Evolutionary conservation across 805 yeast genomes (phyloP).

Genomic region (Nakazawaea ernobii): DNA sequence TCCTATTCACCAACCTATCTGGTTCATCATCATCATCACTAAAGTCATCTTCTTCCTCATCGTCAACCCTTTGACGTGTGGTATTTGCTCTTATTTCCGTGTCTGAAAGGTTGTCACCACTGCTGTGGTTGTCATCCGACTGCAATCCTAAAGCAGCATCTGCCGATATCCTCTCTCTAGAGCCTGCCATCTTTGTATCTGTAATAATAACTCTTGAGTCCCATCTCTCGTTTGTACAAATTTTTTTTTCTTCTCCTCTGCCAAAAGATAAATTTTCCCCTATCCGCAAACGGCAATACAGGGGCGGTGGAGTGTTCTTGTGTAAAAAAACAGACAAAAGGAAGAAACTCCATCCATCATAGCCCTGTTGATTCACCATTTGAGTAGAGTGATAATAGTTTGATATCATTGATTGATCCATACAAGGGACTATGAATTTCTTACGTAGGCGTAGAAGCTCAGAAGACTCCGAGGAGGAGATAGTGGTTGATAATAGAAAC

Average conservation of each 20-base stretch:
- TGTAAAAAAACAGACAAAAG: neutral
- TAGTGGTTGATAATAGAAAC: conserved; percentile 11
- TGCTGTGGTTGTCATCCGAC: neutral
- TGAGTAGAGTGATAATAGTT: no score
- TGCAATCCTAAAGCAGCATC: conserved; percentile 10
- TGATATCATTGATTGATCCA: no score
- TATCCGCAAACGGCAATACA: neutral
- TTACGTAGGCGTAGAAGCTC: conserved; percentile 7
- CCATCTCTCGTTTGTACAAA: neutral
- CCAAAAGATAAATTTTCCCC: no score
- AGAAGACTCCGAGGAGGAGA: conserved; percentile 4
- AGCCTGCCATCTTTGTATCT: neutral
- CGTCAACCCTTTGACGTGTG: neutral
- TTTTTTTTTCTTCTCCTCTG: neutral
- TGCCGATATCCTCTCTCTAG: conserved; percentile 1
- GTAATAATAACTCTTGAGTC: no score
- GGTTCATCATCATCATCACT: conserved; percentile 13
- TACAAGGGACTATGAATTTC: conserved; percentile 14
- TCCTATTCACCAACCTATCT: conserved; percentile 9
- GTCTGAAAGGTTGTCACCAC: neutral
- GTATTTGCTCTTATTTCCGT: neutral
- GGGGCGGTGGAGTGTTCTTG: no score
- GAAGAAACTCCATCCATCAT: no score
- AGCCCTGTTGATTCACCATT: no score
- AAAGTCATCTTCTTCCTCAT: conserved; percentile 5